Conservation (phyloP, 1,284 basidiomycete genomes). For the Ceratobasidium sp. region DNA sequence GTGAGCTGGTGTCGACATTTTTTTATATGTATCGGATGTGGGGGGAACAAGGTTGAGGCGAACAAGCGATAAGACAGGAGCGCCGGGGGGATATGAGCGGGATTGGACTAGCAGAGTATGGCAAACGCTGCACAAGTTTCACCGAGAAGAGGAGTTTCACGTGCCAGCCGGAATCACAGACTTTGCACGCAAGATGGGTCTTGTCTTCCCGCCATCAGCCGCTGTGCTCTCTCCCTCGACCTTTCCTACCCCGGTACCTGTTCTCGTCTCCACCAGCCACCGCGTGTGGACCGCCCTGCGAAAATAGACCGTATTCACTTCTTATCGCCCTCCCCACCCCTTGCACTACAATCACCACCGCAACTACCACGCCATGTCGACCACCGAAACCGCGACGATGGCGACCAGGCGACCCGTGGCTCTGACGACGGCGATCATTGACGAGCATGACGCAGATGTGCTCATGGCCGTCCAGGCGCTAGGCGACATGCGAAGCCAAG, state of each 20-base stretch:
- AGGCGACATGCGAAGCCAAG: slow-evolving; percentile 67
- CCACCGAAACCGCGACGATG: background rate
- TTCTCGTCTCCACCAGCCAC: background rate
- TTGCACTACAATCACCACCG: background rate
- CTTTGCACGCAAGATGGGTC: slow-evolving; percentile 32
- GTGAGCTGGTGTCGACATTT: background rate
- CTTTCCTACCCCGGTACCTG: slow-evolving; percentile 32
- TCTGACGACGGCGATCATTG: slow-evolving; percentile 37
- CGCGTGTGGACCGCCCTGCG: background rate
- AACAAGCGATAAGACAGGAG: background rate
- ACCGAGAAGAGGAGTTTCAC: slow-evolving; percentile 16
- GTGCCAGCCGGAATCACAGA: slow-evolving; percentile 37
- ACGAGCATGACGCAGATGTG: slow-evolving; percentile 59
- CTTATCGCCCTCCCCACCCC: slow-evolving; percentile 8
- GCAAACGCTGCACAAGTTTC: slow-evolving; percentile 6
- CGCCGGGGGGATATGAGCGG: background rate
- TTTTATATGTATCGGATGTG: background rate
- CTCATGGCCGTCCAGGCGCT: slow-evolving; percentile 72
- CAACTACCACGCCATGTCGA: slow-evolving; percentile 15
- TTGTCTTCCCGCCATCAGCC: slow-evolving; percentile 30
- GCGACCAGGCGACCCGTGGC: background rate
- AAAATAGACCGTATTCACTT: background rate
- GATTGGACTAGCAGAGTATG: background rate
- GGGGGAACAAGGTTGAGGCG: background rate
- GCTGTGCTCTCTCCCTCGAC: slow-evolving; percentile 12